phyloP scores from a whole-genome alignment of 257 asterid species.

The Solanum clarkiae region DNA sequence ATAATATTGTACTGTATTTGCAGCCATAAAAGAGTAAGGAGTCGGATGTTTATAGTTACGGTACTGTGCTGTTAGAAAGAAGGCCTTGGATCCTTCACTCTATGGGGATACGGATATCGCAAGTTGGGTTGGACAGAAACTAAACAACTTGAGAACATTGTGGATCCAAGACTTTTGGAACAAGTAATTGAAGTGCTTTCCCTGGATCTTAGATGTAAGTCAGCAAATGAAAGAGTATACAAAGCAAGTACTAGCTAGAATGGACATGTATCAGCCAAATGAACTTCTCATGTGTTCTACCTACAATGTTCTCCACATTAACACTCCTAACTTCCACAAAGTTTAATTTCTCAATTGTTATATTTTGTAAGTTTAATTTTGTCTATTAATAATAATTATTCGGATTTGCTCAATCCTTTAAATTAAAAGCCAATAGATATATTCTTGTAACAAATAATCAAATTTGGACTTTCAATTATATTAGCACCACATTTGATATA shows the following conservation, averaged over 20 bases:
- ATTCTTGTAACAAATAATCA: no score
- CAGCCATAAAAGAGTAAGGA: conserved; percentile 36
- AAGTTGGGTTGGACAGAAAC: conserved; percentile 36
- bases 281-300: background rate
- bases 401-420: no score
- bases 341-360: no score
- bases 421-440: no score
- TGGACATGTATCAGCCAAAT: background rate
- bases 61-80: conserved; percentile 60
- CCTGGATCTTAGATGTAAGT: conserved; percentile 57
- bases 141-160: conserved; percentile 24
- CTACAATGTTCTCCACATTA: background rate
- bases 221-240: conserved; percentile 42
- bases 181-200: conserved; percentile 36
- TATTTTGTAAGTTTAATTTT: no score
- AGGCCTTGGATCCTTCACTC: conserved; percentile 36
- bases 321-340: background rate
- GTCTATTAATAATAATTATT: no score
- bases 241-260: conserved; percentile 16
- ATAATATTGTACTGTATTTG: background rate
- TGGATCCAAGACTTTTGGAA: conserved; percentile 40
- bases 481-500: no score
- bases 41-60: conserved; percentile 71
- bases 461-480: no score
- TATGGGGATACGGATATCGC: conserved; percentile 32